These are phyloP conservation scores for Melianthus villosus DNA, from an alignment of 441 rosid genomes.

Conservation along the genomic window DNA sequence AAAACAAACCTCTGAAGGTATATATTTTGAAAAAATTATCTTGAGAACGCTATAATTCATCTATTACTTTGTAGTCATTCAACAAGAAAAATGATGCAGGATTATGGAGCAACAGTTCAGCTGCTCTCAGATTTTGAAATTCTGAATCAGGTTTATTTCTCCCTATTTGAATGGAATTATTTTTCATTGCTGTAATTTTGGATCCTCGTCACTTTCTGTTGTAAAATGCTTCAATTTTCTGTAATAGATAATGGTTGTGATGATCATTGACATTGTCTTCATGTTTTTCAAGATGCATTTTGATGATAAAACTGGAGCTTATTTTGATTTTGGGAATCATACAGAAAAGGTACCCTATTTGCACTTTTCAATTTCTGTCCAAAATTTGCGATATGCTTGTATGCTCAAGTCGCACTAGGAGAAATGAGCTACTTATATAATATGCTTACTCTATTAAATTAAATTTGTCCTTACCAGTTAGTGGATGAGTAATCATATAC, in stretches of 20 bases:
- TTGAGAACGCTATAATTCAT: conserved; percentile 2
- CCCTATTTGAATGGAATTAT: background rate
- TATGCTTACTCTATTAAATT: no score
- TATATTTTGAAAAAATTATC: background rate
- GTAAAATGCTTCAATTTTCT: no score
- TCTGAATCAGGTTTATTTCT: conserved; percentile 60
- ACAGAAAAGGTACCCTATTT: conserved; percentile 60
- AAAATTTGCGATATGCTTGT: no score
- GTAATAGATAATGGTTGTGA: background rate
- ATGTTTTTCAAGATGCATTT: conserved; percentile 68
- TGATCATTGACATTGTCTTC: background rate
- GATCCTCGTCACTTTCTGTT: no score
- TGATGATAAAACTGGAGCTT: conserved; percentile 66
- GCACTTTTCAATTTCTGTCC: background rate
- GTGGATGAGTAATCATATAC: no score
- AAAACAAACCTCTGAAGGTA: conserved; percentile 37
- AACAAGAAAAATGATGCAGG: conserved; percentile 32
- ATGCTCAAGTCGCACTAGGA: no score
- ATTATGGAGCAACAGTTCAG: conserved; percentile 47
- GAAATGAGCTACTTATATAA: no score
- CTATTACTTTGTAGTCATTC: conserved; percentile 9
- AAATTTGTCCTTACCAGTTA: background rate
- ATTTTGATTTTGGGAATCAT: conserved; percentile 90
- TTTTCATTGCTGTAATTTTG: background rate
- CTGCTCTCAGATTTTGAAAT: conserved; percentile 66